Percentiles rank a stretch among this genome's conserved stretches.
Evolutionary conservation across 371 early-diverging fungal genomes (phyloP).

Genomic region (Smittium mucronatum): DNA sequence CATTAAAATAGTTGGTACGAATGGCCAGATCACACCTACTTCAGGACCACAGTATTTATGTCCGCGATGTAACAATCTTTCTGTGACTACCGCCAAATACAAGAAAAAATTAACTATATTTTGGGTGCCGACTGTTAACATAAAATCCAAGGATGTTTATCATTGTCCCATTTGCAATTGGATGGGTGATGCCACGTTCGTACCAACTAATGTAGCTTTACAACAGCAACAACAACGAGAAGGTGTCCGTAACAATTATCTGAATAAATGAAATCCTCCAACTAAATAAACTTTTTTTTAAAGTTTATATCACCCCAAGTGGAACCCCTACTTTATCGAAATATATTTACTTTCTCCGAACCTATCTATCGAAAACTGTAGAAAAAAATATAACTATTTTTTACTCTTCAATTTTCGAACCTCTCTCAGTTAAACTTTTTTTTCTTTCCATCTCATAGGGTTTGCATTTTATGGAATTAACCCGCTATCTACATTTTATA

Average conservation of each 20-base stretch:
- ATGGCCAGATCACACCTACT: not conserved
- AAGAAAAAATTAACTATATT: conserved; percentile 5
- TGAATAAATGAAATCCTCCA: not conserved
- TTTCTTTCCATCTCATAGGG: no score
- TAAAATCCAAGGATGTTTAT: conserved; percentile 5
- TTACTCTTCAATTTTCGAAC: no score
- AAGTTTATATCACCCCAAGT: no score
- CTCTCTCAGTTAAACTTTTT: no score
- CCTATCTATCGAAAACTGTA: no score
- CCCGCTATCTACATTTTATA: no score
- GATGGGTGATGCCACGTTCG: conserved; percentile 4
- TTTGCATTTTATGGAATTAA: no score
- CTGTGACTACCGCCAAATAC: not conserved
- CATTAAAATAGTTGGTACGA: conserved; percentile 4
- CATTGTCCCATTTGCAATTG: conserved; percentile 11
- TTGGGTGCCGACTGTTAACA: not conserved
- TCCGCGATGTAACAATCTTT: conserved; percentile 8
- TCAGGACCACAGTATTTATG: conserved; percentile 7
- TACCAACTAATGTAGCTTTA: not conserved
- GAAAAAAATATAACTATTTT: no score
- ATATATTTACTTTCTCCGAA: no score
- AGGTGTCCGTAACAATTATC: not conserved
- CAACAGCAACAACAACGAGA: conserved; percentile 4
- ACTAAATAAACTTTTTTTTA: no score
- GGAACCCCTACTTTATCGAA: no score